These are phyloP conservation scores for Globisporangium okanoganense DNA, from an alignment of 352 stramenopile genomes.

Conservation along the genomic window DNA sequence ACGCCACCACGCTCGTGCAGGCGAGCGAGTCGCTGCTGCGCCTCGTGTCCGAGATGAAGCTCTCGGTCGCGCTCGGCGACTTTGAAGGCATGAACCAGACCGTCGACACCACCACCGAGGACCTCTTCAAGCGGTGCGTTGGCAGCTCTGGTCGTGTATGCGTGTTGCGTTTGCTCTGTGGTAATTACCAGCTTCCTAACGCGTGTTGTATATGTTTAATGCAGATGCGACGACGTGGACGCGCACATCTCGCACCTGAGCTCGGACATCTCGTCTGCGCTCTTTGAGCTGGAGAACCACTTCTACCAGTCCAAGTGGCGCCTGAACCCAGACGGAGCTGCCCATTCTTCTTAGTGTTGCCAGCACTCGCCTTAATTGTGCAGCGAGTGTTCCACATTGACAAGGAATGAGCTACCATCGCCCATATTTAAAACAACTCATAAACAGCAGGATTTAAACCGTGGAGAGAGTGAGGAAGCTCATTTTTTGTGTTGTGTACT, in stretches of 20 bases:
- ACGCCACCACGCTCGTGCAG: conserved; percentile 77
- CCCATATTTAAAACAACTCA: conserved; percentile 7
- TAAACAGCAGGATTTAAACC: not conserved
- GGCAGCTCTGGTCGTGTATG: no score
- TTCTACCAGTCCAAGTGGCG: conserved; percentile 85
- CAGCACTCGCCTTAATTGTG: not conserved
- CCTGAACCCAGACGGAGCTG: conserved; percentile 16
- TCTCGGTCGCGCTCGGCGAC: conserved; percentile 71
- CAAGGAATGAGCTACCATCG: no score
- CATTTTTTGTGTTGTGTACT: not conserved
- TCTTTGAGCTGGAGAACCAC: conserved; percentile 83
- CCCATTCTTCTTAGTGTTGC: not conserved
- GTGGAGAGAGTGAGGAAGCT: not conserved
- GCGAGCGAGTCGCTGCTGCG: conserved; percentile 79
- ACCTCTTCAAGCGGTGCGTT: conserved; percentile 58
- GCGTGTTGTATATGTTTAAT: not conserved
- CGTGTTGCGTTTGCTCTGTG: no score
- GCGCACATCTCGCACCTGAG: conserved; percentile 73
- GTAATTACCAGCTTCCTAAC: no score
- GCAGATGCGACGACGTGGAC: conserved; percentile 77
- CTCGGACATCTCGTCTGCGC: conserved; percentile 69
- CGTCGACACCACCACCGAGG: conserved; percentile 66
- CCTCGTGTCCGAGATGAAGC: conserved; percentile 79
- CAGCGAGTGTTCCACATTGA: no score
- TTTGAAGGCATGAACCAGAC: conserved; percentile 87